A percentile compares a stretch with the other conserved stretches of the same genome.
Conservation (phyloP, 2,329 filamentous ascomycete species). For the Sarocladium brachiariae region DNA sequence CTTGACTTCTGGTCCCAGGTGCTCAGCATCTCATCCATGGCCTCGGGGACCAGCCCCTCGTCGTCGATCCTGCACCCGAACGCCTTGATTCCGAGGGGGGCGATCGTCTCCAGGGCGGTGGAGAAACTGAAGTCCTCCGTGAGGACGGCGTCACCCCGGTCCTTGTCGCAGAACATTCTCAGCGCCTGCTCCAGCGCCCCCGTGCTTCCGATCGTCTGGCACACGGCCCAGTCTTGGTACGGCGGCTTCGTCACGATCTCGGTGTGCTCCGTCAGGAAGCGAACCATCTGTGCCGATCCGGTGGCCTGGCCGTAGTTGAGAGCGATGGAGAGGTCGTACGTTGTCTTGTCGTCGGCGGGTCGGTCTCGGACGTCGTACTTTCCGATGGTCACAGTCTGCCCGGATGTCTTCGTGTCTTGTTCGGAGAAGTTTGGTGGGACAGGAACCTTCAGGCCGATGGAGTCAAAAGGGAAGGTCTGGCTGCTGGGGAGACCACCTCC, state of each 20-base stretch:
- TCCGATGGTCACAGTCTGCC: slow-evolving; percentile 57
- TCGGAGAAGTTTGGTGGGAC: slow-evolving; percentile 63
- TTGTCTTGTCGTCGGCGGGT: slow-evolving; percentile 19
- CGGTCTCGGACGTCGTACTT: slow-evolving; percentile 75
- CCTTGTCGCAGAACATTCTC: slow-evolving; percentile 67
- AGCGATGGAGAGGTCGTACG: slow-evolving; percentile 72
- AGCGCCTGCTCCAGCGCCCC: slow-evolving; percentile 77
- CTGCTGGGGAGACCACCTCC: slow-evolving; percentile 85
- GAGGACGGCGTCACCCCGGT: slow-evolving; percentile 68
- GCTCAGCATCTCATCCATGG: slow-evolving; percentile 43
- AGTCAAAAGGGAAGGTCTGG: slow-evolving; percentile 87
- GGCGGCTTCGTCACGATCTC: slow-evolving; percentile 83
- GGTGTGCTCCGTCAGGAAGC: slow-evolving; percentile 91
- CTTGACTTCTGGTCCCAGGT: slow-evolving; percentile 41
- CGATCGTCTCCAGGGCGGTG: slow-evolving; percentile 55
- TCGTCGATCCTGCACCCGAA: slow-evolving; percentile 46
- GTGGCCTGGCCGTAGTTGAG: slow-evolving; percentile 91
- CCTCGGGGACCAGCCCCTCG: slow-evolving; percentile 44
- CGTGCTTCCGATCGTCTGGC: slow-evolving; percentile 79
- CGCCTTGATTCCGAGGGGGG: slow-evolving; percentile 44
- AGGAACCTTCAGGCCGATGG: slow-evolving; percentile 69
- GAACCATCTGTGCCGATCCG: slow-evolving; percentile 78
- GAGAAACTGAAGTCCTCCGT: slow-evolving; percentile 92
- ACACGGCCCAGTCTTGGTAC: slow-evolving; percentile 85
- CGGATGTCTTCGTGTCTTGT: slow-evolving; percentile 53